A percentile compares a stretch with the other conserved stretches of the same genome.
Evolutionary conservation across 495 filamentous ascomycete genomes (phyloP).

Genomic region (Thermochaetoides thermophila): DNA sequence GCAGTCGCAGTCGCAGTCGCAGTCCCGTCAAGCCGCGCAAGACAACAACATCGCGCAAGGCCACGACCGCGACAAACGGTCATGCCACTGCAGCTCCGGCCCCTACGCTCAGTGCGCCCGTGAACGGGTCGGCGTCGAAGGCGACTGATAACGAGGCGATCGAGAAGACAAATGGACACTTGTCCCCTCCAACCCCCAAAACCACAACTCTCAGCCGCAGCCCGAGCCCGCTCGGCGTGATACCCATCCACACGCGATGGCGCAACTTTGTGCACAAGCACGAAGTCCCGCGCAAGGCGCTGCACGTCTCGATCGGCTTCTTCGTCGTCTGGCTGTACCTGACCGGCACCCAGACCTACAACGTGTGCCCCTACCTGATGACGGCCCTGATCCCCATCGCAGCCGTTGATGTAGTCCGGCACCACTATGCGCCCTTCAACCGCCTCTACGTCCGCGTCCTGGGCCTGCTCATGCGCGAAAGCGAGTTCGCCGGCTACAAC

Average conservation of each 20-base stretch:
- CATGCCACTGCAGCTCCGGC: too few species aligned
- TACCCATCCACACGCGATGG: constrained; percentile 77
- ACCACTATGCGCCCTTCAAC: constrained; percentile 68
- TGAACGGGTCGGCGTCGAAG: too few species aligned
- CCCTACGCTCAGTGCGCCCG: too few species aligned
- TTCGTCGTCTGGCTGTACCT: constrained; percentile 72
- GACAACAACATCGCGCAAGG: constrained; percentile 23
- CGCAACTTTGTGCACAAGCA: constrained; percentile 60
- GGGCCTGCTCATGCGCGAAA: constrained; percentile 91
- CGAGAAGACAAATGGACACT: constrained; percentile 51
- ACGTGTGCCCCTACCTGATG: constrained; percentile 74
- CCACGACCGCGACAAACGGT: constrained; percentile 7
- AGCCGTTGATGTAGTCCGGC: constrained; percentile 65
- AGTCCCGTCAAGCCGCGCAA: constrained; percentile 32
- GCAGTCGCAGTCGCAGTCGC: constrained; percentile 33
- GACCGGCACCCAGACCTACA: constrained; percentile 50
- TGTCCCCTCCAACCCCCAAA: constrained; percentile 58
- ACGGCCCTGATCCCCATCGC: constrained; percentile 77
- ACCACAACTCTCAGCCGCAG: constrained; percentile 74
- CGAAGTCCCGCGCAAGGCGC: constrained; percentile 58
- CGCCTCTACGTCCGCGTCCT: constrained; percentile 68
- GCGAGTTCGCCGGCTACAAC: constrained; percentile 82
- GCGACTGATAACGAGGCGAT: too few species aligned
- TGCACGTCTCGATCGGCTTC: constrained; percentile 94
- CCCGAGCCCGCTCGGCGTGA: constrained; percentile 82